phyloP scores from a whole-genome alignment of 176 grass and related monocot species.

The Saccharum spontaneum region DNA sequence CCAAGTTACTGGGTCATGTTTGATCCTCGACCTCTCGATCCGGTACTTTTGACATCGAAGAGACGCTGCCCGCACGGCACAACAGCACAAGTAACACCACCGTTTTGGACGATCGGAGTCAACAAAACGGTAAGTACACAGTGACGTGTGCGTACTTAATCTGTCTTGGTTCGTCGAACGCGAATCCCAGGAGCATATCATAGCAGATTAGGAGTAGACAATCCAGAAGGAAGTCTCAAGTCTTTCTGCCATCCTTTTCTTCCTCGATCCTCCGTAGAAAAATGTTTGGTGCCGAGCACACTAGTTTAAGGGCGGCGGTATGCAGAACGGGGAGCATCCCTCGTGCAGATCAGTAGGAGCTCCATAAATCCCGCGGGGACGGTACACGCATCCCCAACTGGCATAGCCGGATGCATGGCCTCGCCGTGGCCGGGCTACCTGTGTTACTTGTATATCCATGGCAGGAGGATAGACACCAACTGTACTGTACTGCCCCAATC shows the following conservation, averaged over 20 bases:
- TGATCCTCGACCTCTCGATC: not conserved
- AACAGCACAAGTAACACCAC: conserved; percentile 13
- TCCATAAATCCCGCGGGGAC: conserved; percentile 36
- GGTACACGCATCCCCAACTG: conserved; percentile 30
- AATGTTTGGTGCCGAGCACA: not conserved
- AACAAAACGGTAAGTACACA: not conserved
- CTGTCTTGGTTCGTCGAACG: conserved; percentile 2
- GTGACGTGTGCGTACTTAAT: not conserved
- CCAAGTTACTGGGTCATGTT: not conserved
- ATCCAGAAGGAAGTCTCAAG: no score
- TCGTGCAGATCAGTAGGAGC: conserved; percentile 26
- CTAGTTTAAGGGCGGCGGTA: conserved; percentile 20
- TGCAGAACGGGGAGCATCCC: conserved; percentile 40
- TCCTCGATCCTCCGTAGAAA: not conserved
- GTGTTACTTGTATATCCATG: not conserved
- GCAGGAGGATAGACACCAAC: not conserved
- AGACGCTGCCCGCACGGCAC: no score
- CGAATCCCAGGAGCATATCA: not conserved
- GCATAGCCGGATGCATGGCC: not conserved
- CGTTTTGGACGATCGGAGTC: conserved; percentile 6
- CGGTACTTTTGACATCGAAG: no score
- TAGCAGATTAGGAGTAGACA: not conserved
- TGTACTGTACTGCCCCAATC: not conserved
- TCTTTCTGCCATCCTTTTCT: not conserved
- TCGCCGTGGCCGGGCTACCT: not conserved